Evolutionary conservation across 1,139 yeast species (phyloP), one percentile per base, ranked within the genome.

Genomic region (Casaregolazyma suthepensis): DNA sequence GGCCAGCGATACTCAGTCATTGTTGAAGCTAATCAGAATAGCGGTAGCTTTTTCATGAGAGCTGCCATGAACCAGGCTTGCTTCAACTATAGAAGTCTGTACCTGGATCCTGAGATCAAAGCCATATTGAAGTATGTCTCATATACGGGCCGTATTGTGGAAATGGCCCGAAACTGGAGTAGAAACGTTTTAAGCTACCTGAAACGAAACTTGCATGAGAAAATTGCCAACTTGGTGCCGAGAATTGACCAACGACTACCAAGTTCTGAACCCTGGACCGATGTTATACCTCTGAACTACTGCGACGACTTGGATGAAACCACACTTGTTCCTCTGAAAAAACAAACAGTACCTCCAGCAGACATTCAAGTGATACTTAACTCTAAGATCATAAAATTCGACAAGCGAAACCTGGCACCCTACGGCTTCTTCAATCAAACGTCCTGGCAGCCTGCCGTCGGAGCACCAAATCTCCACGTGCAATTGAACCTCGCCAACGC

Each of bases 1-100:
- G 95, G 91, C 15, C 95, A 87, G 71, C 76, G 96, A 63, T 85
- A 85, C 66, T 79, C 85, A 3, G 81, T 81, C 1, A 67, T 82
- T 56, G 61, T 83, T 23, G 71, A 69, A n/a, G 61, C 62, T 1
- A 54, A 51, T 70, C 70, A 72, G 52, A 69, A 71, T 23, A 42
- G 31, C 6, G 43, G 23, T 5, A 26, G 50, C n/a, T 56, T 56
- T 15, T 52, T 48, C 15, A 52, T 61, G 56, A 18, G 63, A 20
- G 63, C 64, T 5, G 55, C 55, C 12, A 58, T 63, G 63, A 58
- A 59, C 48, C 54, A 56, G 46, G 58, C 54, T 18, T 59, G 63
- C 49, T 64, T 60, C 54, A 60, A 57, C 37, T 58, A 60, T 38
- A 52, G 51, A 43, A 60, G 55, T 22, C 43, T 53, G 9, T 53